Base-by-base conservation (phyloP, 2,329 filamentous ascomycete genomes). In the Diaporthe longicolla region DNA sequence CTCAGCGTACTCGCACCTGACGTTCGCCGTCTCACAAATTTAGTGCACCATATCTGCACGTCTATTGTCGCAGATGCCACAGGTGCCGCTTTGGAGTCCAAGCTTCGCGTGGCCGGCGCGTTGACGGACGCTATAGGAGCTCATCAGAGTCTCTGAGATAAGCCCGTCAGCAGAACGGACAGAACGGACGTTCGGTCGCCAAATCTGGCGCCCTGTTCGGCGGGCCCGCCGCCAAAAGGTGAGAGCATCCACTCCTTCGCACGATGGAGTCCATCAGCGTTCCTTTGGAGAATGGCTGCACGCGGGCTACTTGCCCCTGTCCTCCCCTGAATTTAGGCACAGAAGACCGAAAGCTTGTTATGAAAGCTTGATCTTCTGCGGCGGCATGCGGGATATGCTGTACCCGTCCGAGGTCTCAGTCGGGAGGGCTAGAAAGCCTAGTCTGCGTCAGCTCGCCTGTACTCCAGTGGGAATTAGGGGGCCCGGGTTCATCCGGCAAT, bases 141-240 rank as follows among this genome's bases (percentile, higher is more conserved):
- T 26, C 29, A 32, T 68, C 63, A 40, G 63, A 68, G 48, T 1
- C 21, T 8, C 63, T 68, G 48, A 68, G 63, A 68, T 68, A 68
- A 37, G 63, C 32, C 21, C 45, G 17, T 66, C 45, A 50, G 43
- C 61, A 37, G 9, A 26, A 32, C 29, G 61, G 48, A n/a, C 61
- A 37, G 9, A 26, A 32, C 29, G 61, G 48, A n/a, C 11, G 40
- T 19, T 68, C 63, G 63, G 48, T 21, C 48, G 32, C 63, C 32
- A 68, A 26, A 68, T 68, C 32, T 68, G 63, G 48, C 63, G 54
- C 32, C 48, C 48, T 54, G 24, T 21, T 24, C n/a, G 48, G 45
- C 48, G 48, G 63, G 45, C 15, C 63, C 32, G 48, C 29, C 19
- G 11, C 43, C 61, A 66, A 40, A 21, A 35, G 32, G n/a, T 21